Conservation (phyloP, 2,329 filamentous ascomycete species). For the Sclerotinia subarctica region DNA sequence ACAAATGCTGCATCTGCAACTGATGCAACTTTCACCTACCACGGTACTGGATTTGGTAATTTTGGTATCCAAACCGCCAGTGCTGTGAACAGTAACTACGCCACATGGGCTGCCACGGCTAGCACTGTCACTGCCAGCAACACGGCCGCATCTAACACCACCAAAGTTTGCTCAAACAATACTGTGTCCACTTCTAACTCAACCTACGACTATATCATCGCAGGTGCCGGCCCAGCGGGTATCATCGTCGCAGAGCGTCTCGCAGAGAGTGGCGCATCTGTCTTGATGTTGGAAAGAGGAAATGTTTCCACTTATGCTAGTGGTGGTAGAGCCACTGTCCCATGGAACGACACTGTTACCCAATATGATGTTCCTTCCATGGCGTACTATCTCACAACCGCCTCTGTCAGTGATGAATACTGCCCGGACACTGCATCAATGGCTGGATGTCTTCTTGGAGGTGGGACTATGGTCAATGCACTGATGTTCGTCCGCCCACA, state of each 20-base stretch:
- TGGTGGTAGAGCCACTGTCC: conserved; percentile 15
- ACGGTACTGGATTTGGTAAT: conserved; percentile 16
- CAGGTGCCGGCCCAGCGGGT: conserved; percentile 19
- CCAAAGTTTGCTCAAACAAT: conserved; percentile 7
- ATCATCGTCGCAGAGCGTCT: conserved; percentile 20
- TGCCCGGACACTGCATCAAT: conserved; percentile 55
- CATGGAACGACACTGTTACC: conserved; percentile 18
- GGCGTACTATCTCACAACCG: conserved; percentile 17
- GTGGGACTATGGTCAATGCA: conserved; percentile 54
- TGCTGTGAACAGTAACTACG: conserved; percentile 11
- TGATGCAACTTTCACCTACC: conserved; percentile 20
- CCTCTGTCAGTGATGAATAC: conserved; percentile 25
- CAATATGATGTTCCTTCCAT: conserved; percentile 20
- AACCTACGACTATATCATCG: conserved; percentile 19
- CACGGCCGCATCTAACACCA: neutral
- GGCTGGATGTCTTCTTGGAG: conserved; percentile 67
- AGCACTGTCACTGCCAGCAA: conserved; percentile 1
- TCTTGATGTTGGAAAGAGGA: conserved; percentile 21
- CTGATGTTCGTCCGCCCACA: conserved; percentile 65
- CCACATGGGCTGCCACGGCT: conserved; percentile 17
- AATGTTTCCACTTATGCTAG: conserved; percentile 19
- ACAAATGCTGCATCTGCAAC: conserved; percentile 14
- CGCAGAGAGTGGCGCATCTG: conserved; percentile 17
- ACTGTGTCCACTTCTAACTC: conserved; percentile 1
- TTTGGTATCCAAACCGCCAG: neutral